Conservation (phyloP, 2,329 filamentous ascomycete genomes). For the Albophoma yamanashiensis region DNA sequence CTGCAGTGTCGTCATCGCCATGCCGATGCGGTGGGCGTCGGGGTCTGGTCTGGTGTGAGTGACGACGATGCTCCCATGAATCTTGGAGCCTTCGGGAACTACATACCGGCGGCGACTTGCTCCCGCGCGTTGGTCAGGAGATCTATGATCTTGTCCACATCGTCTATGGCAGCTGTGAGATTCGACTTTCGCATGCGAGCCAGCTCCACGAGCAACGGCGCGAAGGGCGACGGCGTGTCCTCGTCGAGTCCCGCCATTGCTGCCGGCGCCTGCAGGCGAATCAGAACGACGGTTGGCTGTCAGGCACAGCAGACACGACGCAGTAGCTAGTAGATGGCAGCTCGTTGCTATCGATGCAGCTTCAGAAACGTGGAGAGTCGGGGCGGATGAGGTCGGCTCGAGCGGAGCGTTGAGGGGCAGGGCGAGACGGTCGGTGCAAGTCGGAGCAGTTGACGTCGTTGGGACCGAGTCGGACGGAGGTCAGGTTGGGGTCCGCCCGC, state of each 20-base stretch:
- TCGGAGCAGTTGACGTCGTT: neutral
- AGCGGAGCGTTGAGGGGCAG: neutral
- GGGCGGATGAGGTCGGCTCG: neutral
- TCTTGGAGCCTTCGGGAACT: neutral
- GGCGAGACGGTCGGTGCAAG: neutral
- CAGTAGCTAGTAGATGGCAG: neutral
- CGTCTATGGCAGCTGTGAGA: slow-evolving; percentile 58
- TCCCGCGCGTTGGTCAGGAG: slow-evolving; percentile 64
- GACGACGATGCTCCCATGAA: neutral
- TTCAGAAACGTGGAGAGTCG: neutral
- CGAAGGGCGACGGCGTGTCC: slow-evolving; percentile 32
- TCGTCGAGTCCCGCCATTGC: slow-evolving; percentile 24
- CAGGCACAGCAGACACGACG: neutral
- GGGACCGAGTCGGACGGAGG: neutral
- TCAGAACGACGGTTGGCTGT: neutral
- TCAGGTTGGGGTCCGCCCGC: no score
- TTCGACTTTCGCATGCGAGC: slow-evolving; percentile 58
- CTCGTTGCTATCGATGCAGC: neutral
- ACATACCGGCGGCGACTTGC: slow-evolving; percentile 57
- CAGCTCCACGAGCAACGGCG: slow-evolving; percentile 60
- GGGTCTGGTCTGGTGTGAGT: slow-evolving; percentile 12
- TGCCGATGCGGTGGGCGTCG: slow-evolving; percentile 48
- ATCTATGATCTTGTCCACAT: slow-evolving; percentile 78
- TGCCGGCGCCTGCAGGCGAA: neutral
- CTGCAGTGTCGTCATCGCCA: slow-evolving; percentile 75